phyloP scores from a whole-genome alignment of 2,329 filamentous ascomycete species.

The Juglanconis sp. region DNA sequence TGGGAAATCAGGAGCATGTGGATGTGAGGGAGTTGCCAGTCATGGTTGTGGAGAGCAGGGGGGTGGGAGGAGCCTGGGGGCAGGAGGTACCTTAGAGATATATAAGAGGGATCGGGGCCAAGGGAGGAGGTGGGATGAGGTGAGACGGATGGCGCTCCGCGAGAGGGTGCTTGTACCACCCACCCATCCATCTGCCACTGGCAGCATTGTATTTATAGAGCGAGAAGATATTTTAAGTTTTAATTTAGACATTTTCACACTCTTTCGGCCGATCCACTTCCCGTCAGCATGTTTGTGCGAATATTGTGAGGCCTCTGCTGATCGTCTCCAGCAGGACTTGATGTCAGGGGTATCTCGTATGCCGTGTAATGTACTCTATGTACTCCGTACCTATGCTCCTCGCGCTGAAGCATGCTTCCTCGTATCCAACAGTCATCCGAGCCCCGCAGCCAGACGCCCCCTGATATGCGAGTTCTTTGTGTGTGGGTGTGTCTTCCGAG shows the following conservation, averaged over 20 bases:
- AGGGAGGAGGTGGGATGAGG: background rate
- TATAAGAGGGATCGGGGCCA: background rate
- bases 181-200: background rate
- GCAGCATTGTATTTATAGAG: background rate
- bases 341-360: slow-evolving; percentile 9
- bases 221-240: background rate
- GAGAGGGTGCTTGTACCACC: background rate
- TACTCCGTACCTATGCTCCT: background rate
- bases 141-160: background rate
- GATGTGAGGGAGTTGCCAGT: slow-evolving; percentile 73
- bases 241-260: no score
- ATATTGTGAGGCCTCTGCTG: background rate
- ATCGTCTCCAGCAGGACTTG: background rate
- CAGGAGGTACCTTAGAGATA: background rate
- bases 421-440: background rate
- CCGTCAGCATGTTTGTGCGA: background rate
- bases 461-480: background rate
- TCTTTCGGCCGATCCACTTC: background rate
- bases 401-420: background rate
- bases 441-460: background rate
- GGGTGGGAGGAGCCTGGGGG: slow-evolving; percentile 6
- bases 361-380: slow-evolving; percentile 2
- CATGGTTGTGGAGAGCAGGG: slow-evolving; percentile 50
- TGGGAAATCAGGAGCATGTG: slow-evolving; percentile 71
- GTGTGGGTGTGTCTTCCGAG: background rate